A percentile compares a stretch with the other conserved stretches of the same genome.
These are phyloP conservation scores for Lecanicillium sp. DNA, from an alignment of 2,329 filamentous ascomycete genomes.

Conservation along the genomic window DNA sequence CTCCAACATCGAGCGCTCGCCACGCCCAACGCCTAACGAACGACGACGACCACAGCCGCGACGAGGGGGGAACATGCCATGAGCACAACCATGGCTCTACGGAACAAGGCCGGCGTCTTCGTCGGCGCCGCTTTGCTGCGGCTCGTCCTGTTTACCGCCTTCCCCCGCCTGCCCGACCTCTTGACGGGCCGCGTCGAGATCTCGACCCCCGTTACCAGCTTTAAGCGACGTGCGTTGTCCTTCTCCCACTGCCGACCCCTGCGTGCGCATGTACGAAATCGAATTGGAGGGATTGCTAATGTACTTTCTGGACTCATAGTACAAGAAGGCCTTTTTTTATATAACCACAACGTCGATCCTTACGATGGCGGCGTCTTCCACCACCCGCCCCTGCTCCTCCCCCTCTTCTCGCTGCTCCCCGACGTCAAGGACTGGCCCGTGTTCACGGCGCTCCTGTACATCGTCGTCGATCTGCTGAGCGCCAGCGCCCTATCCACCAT, in stretches of 20 bases:
- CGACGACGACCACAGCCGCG: background rate
- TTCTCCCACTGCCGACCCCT: background rate
- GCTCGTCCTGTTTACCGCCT: conserved; percentile 70
- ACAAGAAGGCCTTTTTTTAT: conserved; percentile 93
- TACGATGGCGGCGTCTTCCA: conserved; percentile 87
- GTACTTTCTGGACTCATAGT: conserved; percentile 50
- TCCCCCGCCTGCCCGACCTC: conserved; percentile 77
- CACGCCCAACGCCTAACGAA: too few relatives aligned
- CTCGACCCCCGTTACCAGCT: conserved; percentile 94
- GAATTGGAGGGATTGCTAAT: too few relatives aligned
- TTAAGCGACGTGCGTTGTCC: conserved; percentile 74
- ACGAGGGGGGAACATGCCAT: conserved; percentile 25
- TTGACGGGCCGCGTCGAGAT: conserved; percentile 91
- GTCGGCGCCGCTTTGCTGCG: conserved; percentile 70
- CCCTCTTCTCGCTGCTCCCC: conserved; percentile 84
- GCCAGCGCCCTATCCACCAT: conserved; percentile 74
- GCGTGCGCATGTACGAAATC: too few relatives aligned
- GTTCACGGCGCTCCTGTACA: conserved; percentile 75
- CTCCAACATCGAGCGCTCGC: conserved; percentile 13
- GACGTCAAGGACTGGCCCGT: conserved; percentile 60
- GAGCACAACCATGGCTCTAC: conserved; percentile 33
- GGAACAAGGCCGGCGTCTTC: conserved; percentile 54
- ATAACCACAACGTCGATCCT: conserved; percentile 91
- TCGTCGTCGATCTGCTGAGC: conserved; percentile 71
- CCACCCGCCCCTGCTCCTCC: conserved; percentile 82